Evolutionary conservation across 805 yeast genomes (phyloP).

Genomic region (Saturnispora besseyi): DNA sequence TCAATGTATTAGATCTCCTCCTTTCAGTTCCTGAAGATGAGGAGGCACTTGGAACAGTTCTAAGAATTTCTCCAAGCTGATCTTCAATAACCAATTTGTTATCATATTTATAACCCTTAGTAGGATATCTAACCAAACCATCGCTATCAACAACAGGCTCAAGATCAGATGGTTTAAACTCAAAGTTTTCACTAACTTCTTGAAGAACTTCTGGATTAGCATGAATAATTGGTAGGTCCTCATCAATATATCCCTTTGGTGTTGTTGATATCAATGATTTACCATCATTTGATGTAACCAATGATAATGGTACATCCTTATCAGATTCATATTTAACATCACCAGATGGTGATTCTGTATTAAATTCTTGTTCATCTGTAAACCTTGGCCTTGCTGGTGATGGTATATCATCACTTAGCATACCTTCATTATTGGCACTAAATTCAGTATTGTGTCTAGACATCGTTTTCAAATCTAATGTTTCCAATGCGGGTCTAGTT

Average conservation of each 20-base stretch:
- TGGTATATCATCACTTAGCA: neutral
- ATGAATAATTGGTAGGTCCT: slow-evolving; percentile 6
- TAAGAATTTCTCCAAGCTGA: slow-evolving; percentile 71
- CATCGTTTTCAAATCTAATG: slow-evolving; percentile 12
- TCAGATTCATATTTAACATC: slow-evolving; percentile 1
- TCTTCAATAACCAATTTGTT: slow-evolving; percentile 67
- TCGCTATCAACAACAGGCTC: slow-evolving; percentile 29
- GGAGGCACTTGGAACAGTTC: slow-evolving; percentile 33
- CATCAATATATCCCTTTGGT: slow-evolving; percentile 9
- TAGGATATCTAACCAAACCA: slow-evolving; percentile 26
- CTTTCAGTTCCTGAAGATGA: slow-evolving; percentile 7
- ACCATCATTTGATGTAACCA: slow-evolving; percentile 12
- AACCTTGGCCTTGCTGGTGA: neutral
- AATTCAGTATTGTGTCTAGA: slow-evolving; percentile 9
- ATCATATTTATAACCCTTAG: slow-evolving; percentile 62
- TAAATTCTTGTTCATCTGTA: neutral
- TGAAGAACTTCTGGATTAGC: slow-evolving; percentile 12
- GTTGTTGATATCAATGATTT: slow-evolving; percentile 8
- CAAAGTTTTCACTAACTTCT: slow-evolving; percentile 14
- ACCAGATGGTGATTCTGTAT: neutral
- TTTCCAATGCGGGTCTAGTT: slow-evolving; percentile 26
- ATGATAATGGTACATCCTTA: slow-evolving; percentile 5
- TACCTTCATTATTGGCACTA: slow-evolving; percentile 1
- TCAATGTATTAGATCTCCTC: slow-evolving; percentile 10
- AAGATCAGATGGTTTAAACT: slow-evolving; percentile 18